Evolutionary conservation across 2,329 filamentous ascomycete species (phyloP), one percentile per base, ranked within the genome.

Genomic region (Herpotrichia juniperi): DNA sequence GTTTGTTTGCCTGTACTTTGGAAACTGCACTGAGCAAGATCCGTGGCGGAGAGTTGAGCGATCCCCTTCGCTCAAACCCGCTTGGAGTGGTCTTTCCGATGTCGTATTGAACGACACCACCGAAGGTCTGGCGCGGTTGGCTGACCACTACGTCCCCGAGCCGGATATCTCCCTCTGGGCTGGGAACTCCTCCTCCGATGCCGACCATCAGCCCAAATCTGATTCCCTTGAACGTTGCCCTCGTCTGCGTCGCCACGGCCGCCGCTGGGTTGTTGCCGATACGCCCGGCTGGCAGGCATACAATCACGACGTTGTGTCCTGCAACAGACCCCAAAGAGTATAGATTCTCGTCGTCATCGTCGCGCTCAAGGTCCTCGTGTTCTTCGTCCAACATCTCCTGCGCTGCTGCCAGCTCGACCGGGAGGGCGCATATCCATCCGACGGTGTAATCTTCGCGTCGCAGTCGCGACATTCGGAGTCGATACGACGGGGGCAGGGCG

Each of bases 71-170:
- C 28, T 50, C 54, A 3, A 57, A 51, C 1, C 43, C 48, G 16
- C 55, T 57, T 34, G 53, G 31, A 22, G 35, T 53, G 24, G 52
- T 4, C 8, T 53, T 58, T 16, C 50, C 54, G 14, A 42, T 53
- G 30, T 65, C 59, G 50, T 62, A 63, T 42, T 58, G 54, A 28
- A 65, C 17, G 9, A 66, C 61, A 28, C 61, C 59, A 30, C 59
- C 52, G 32, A 59, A 47, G n/a, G 57, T 58, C 12, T 50, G 56
- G 35, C 48, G 45, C 4, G 57, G 61, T 39, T 26, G 50, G 54
- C 54, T 60, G 34, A 66, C 55, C 0, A 62, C 61, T 31, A 66
- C 54, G 48, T 64, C 61, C 24, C 61, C 57, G 11, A 65, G 51
- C 24, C 57, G 49, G 12, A 65, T 60, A 37, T 58, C 46, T 2